Percentiles rank a stretch among this genome's conserved stretches.
Conservation (phyloP, 805 yeast species). For the Candida taoyuanica region DNA sequence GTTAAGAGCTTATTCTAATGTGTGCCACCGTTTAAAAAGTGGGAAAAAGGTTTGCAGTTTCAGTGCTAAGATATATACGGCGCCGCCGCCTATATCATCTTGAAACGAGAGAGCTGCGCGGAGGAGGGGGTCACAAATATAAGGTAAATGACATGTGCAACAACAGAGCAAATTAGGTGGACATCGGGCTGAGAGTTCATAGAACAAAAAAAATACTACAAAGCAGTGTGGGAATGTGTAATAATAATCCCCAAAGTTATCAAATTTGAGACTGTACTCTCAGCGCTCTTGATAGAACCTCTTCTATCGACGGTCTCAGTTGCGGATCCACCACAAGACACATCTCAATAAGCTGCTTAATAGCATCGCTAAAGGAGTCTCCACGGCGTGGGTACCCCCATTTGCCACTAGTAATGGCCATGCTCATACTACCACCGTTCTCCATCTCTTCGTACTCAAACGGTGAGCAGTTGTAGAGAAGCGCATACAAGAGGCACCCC, state of each 20-base stretch:
- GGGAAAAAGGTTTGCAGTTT: no score
- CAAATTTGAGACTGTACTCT: conserved; percentile 29
- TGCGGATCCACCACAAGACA: conserved; percentile 63
- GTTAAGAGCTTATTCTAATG: no score
- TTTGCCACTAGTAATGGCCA: conserved; percentile 64
- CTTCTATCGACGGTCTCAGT: conserved; percentile 60
- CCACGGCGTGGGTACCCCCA: conserved; percentile 32
- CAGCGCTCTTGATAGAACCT: conserved; percentile 48
- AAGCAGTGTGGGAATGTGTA: no score
- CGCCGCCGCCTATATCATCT: no score
- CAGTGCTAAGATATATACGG: no score
- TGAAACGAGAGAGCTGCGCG: no score
- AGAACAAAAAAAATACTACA: no score
- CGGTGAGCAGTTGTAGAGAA: conserved; percentile 78
- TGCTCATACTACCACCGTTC: conserved; percentile 73
- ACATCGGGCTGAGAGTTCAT: no score
- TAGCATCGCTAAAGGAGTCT: conserved; percentile 44
- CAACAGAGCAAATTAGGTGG: no score
- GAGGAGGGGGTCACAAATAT: no score
- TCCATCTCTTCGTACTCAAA: conserved; percentile 79
- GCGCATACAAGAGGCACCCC: conserved; percentile 77
- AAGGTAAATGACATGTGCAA: no score
- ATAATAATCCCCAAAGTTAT: neutral
- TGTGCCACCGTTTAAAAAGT: no score
- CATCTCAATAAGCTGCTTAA: conserved; percentile 49